Evolutionary conservation across 768 basidiomycete genomes (phyloP), one percentile per base, ranked within the genome.

Genomic region (Hydnum rufescens): DNA sequence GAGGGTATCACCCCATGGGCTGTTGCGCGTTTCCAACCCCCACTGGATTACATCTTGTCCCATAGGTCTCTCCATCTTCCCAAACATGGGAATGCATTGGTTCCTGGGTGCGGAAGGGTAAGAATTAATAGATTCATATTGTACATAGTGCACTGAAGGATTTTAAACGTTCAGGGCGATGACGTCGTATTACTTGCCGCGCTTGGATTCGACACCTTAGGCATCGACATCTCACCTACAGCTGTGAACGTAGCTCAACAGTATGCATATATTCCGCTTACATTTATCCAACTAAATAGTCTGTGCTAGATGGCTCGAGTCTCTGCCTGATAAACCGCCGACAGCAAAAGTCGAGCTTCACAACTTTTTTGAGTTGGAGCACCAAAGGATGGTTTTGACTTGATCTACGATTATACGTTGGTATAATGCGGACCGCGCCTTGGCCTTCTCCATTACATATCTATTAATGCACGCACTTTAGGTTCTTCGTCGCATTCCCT

Each of bases 401-500:
- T 82, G 13, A 65, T 79, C 4, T 78, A 76, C 58, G 81, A 82
- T 61, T 79, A 78, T 60, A 81, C 80, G 74, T 70, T 49, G 59
- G 58, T 58, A 26, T 2, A 2, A 13, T 23, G 1, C 5, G 26
- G 2, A 3, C n/a, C 5, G 19, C 4, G 22, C 46, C 42, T 52
- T 32, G 22, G 44, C n/a, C 32, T 1, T 30, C 19, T 26, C 16
- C 30, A 32, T 30, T 30, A 3, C 18, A 31, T n/a, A 6, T 16
- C 42, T 26, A 5, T 19, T 48, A 18, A 22, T 19, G 6, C 32
- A 25, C 25, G 13, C 22, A 23, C 6, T 18, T 16, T 54, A 80
- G 77, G 1, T 82, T 83, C 66, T 83, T 85, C 61, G 77, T 78
- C 42, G 81, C 82, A 1, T 74, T 85, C 22, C 75, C 74, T 0